Evolutionary conservation across 768 basidiomycete species (phyloP), one percentile per base, ranked within the genome.

Genomic region (Rhodotorula babjevae): DNA sequence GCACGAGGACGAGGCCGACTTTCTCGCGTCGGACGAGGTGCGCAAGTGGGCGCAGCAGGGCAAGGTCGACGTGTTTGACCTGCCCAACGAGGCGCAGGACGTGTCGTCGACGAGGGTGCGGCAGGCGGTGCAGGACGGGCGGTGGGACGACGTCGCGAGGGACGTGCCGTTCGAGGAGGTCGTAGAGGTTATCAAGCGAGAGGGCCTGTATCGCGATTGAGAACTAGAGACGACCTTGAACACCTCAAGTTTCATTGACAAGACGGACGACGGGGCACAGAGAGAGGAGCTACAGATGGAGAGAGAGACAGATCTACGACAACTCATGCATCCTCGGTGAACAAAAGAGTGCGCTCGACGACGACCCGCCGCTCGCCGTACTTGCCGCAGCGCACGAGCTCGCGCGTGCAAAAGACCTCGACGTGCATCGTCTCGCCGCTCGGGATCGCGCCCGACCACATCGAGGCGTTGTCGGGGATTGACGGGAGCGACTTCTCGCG

Each of bases 81-180:
- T 93, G 63, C 86, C 84, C 3, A 83, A 84, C 52, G 82, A 82
- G 50, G 31, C 27, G 50, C 84, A 83, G 77, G 84, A 81, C 6
- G 85, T 86, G 74, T 92, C 91, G 78, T 92, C 90, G 12, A 92
- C 86, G 40, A 82, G 84, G 56, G 86, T 92, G 10, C 84, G 91
- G 25, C 79, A 81, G 42, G 81, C 83, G 52, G 82, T 87, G 23
- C 74, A 77, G 27, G 64, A 56, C 46, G 80, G 59, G 2, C 65
- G 76, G 56, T 67, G 67, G 73, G 75, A 69, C 10, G 61, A 53
- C n/a, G 68, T 80, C 50, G 3, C 27, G 23, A 15, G 55, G 31
- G 55, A 60, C 53, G 63, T 72, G 36, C 67, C 71, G 14, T 60
- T 68, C 58, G 52, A 61, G 8, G 47, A 53, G 15, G 64, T 73